phyloP scores from a whole-genome alignment of 1,284 basidiomycete genomes.

The Tilletia caries region DNA sequence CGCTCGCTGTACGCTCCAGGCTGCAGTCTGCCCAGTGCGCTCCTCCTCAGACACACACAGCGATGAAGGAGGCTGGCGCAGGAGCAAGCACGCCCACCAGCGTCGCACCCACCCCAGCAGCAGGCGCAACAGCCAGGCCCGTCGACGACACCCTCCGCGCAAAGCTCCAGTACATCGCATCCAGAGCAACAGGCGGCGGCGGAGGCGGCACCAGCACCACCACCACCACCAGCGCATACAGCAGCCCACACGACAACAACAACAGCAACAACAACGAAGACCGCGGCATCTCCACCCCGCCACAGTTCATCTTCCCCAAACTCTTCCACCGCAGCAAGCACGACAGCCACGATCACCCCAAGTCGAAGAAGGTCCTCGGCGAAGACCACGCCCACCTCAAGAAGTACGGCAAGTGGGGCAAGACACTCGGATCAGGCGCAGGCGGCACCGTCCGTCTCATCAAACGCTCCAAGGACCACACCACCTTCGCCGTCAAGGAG shows the following conservation, averaged over 20 bases:
- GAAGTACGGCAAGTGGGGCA: constrained; percentile 99
- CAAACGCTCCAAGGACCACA: constrained; percentile 64
- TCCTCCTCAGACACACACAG: no score
- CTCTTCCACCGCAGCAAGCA: constrained; percentile 37
- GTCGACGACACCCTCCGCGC: neutral
- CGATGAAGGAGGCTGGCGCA: no score
- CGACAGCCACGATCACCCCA: constrained; percentile 29
- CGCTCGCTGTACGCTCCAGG: no score
- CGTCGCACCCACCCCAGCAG: neutral
- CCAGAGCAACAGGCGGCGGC: constrained; percentile 6
- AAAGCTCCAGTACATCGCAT: constrained; percentile 1
- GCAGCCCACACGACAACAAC: neutral
- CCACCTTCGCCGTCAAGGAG: constrained; percentile 94
- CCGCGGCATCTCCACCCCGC: constrained; percentile 30
- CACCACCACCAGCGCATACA: neutral
- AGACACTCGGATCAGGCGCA: constrained; percentile 88
- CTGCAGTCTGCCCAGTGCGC: no score
- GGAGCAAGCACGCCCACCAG: no score
- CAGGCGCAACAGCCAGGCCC: neutral
- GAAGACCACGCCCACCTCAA: constrained; percentile 80
- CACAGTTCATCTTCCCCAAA: constrained; percentile 50
- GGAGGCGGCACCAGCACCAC: neutral
- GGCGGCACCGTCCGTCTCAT: constrained; percentile 96
- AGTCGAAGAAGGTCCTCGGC: constrained; percentile 31
- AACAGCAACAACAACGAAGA: neutral